Percentiles rank a stretch among this genome's conserved stretches.
Conservation (phyloP, 805 yeast species). For the Spathaspora passalidarum region DNA sequence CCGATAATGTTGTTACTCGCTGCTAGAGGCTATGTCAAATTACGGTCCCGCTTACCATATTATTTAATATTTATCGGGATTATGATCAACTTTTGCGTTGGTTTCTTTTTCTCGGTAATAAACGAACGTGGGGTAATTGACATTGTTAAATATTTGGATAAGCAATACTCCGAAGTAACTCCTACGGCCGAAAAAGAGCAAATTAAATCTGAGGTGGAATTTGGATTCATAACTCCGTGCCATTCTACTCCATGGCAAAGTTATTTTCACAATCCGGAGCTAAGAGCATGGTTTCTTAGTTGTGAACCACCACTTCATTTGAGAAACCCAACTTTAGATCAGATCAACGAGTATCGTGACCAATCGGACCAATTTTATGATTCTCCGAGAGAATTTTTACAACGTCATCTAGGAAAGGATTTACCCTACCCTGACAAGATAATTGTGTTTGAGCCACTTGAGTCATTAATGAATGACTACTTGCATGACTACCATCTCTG, state of each 20-base stretch:
- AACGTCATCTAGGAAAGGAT: not conserved
- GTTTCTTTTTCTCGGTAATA: slow-evolving; percentile 53
- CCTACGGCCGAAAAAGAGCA: slow-evolving; percentile 23
- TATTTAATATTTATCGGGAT: slow-evolving; percentile 14
- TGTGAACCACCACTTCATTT: slow-evolving; percentile 85
- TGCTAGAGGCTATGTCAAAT: slow-evolving; percentile 10
- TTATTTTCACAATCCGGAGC: slow-evolving; percentile 57
- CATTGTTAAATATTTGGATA: slow-evolving; percentile 52
- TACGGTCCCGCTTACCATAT: not conserved
- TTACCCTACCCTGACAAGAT: slow-evolving; percentile 36
- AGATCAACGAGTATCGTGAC: slow-evolving; percentile 58
- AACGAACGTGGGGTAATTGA: slow-evolving; percentile 87
- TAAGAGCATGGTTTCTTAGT: slow-evolving; percentile 67
- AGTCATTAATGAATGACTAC: slow-evolving; percentile 38
- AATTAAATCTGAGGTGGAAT: too few relatives aligned
- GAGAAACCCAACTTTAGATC: slow-evolving; percentile 11
- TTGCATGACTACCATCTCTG: slow-evolving; percentile 46
- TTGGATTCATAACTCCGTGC: slow-evolving; percentile 92
- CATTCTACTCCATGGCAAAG: slow-evolving; percentile 97
- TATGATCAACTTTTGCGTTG: slow-evolving; percentile 38
- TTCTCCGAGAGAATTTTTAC: slow-evolving; percentile 58
- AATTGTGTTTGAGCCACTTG: slow-evolving; percentile 67
- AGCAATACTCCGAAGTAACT: slow-evolving; percentile 31
- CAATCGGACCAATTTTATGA: slow-evolving; percentile 84
- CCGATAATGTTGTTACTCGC: slow-evolving; percentile 57